These are phyloP conservation scores for Saxispiralis lemnorum DNA, from an alignment of 495 filamentous ascomycete genomes.

Conservation along the genomic window DNA sequence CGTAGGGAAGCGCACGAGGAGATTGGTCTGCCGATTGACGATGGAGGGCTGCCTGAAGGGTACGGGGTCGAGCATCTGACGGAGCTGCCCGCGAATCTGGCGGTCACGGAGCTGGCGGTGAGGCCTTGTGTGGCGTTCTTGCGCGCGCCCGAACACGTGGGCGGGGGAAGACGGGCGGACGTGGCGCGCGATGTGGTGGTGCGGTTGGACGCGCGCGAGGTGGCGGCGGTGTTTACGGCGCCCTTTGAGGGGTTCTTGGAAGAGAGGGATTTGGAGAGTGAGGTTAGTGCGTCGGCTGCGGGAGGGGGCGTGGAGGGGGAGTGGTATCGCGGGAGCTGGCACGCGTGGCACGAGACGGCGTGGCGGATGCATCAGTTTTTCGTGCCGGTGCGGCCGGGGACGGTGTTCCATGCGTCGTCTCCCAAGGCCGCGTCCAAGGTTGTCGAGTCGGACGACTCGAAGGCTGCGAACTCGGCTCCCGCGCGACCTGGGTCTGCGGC, in stretches of 20 bases:
- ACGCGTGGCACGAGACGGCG: slow-evolving; percentile 38
- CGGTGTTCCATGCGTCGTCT: slow-evolving; percentile 36
- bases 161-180: too few species aligned
- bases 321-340: slow-evolving; percentile 48
- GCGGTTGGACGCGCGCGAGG: slow-evolving; percentile 63
- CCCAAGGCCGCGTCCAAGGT: not conserved
- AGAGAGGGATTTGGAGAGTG: slow-evolving; percentile 28
- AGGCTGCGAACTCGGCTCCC: too few species aligned
- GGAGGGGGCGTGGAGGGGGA: slow-evolving; percentile 27
- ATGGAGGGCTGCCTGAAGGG: slow-evolving; percentile 42
- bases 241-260: slow-evolving; percentile 58
- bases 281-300: slow-evolving; percentile 7
- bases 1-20: slow-evolving; percentile 80
- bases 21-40: slow-evolving; percentile 62
- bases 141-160: slow-evolving; percentile 10
- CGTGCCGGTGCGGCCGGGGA: slow-evolving; percentile 49
- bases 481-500: too few species aligned
- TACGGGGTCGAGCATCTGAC: slow-evolving; percentile 73
- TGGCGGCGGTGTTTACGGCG: slow-evolving; percentile 78
- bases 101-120: slow-evolving; percentile 64
- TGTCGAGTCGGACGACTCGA: too few species aligned
- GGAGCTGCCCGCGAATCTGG: slow-evolving; percentile 61
- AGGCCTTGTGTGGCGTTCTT: slow-evolving; percentile 74
- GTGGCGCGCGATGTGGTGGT: slow-evolving; percentile 61
- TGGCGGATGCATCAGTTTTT: slow-evolving; percentile 84